Evolutionary conservation across 495 filamentous ascomycete genomes (phyloP), one percentile per base, ranked within the genome.

Genomic region (Podospora fimiseda): DNA sequence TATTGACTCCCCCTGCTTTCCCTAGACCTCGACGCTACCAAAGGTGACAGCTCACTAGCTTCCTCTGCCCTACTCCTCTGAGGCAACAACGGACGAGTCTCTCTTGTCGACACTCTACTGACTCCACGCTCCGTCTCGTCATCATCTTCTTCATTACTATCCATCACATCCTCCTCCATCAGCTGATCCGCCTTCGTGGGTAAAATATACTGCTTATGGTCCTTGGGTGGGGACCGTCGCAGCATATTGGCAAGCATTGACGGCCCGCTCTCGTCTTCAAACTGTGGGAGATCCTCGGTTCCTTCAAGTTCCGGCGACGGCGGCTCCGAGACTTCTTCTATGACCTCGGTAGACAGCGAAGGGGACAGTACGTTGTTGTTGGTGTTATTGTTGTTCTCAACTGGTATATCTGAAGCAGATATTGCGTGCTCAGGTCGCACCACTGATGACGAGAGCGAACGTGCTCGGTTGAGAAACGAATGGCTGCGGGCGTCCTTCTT

Each of bases 161-260:
- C 54, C 33, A 58, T 19, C n/a, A 57, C 19, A 24, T 54, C 50
- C 2, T 58, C 60, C 9, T 65, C 66, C 27, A 43, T 23, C 9
- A 50, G 39, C 16, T 60, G 54, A 43, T 56, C 51, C 2, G 48
- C 53, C 43, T 57, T 52, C n/a, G n/a, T n/a, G n/a, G n/a, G n/a
- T n/a, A n/a, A n/a, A n/a, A n/a, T n/a, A n/a, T n/a, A n/a, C n/a
- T n/a, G n/a, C n/a, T n/a, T n/a, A n/a, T n/a, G n/a, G n/a, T n/a
- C n/a, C n/a, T n/a, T n/a, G 1, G 73, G 65, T 1, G 74, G 72
- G 45, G 83, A 80, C 43, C 71, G 73, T 55, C 71, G 79, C 43
- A 89, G 74, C 81, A 88, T 77, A 45, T 74, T 77, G 11, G 85
- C 77, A 51, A 88, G 67, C 52, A 80, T 78, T 43, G 86, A 88